Percentiles rank a stretch among this genome's conserved stretches.
Conservation (phyloP, 306 rosid genomes). For the Begonia peltatifolia region DNA sequence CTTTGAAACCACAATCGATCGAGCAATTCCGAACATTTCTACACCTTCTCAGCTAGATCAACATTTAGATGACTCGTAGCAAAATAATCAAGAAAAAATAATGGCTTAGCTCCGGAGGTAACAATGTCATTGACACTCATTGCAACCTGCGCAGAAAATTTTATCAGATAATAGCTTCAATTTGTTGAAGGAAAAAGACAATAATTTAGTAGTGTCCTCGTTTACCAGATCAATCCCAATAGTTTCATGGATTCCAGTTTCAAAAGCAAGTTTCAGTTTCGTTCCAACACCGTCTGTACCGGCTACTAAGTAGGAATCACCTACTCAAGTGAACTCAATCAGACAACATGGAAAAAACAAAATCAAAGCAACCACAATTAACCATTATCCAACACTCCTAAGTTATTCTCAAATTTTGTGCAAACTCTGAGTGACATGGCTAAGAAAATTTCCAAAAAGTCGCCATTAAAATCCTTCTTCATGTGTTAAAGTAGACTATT, state of each 20-base stretch:
- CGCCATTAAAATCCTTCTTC: too few relatives aligned
- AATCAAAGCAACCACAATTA: background rate
- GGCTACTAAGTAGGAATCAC: constrained; percentile 78
- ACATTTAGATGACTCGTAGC: constrained; percentile 86
- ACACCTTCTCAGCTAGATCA: constrained; percentile 83
- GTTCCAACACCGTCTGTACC: constrained; percentile 98
- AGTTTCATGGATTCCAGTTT: constrained; percentile 79
- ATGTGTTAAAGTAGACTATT: too few relatives aligned
- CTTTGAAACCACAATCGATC: too few relatives aligned
- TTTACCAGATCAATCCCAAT: constrained; percentile 91
- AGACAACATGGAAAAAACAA: constrained; percentile 4
- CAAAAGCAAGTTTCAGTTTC: constrained; percentile 77
- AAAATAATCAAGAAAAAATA: constrained; percentile 88
- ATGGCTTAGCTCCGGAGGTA: constrained; percentile 90
- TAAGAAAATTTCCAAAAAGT: too few relatives aligned
- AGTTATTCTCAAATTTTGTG: too few relatives aligned
- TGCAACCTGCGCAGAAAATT: constrained; percentile 47
- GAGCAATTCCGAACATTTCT: background rate
- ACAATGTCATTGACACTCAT: constrained; percentile 94
- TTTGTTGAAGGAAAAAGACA: background rate
- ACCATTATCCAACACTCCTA: too few relatives aligned
- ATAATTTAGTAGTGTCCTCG: background rate
- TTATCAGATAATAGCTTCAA: background rate
- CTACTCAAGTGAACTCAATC: constrained; percentile 18
- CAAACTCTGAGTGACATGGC: too few relatives aligned